Evolutionary conservation across 106 monocot genomes (phyloP).

Genomic region (Ottelia alismoides): DNA sequence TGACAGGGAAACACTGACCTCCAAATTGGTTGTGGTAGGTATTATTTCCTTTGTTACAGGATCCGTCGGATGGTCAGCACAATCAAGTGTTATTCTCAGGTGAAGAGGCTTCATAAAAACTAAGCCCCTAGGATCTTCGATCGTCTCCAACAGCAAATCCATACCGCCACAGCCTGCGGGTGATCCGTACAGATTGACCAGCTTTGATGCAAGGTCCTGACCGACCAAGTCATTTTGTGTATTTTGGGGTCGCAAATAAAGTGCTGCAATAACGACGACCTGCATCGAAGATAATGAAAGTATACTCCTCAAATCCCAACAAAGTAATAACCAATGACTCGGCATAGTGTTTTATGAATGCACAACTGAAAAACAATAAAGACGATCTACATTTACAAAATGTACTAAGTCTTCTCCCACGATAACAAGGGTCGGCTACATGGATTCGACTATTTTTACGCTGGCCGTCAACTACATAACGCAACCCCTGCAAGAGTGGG

Average conservation of each 20-base stretch:
- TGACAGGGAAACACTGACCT: slow-evolving; percentile 36
- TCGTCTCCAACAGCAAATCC: slow-evolving; percentile 27
- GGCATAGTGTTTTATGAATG: no score
- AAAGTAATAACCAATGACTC: no score
- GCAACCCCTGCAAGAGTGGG: no score
- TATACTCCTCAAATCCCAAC: no score
- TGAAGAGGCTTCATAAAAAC: slow-evolving; percentile 54
- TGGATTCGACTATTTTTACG: no score
- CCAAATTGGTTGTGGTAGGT: slow-evolving; percentile 35
- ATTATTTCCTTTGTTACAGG: slow-evolving; percentile 39
- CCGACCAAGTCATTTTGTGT: not conserved
- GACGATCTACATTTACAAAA: no score
- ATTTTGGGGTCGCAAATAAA: slow-evolving; percentile 49
- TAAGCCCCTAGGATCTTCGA: slow-evolving; percentile 19
- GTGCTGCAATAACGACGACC: slow-evolving; percentile 53
- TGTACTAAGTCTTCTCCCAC: no score
- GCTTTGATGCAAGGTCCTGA: slow-evolving; percentile 2
- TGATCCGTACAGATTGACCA: slow-evolving; percentile 14
- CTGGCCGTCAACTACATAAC: no score
- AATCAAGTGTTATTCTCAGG: slow-evolving; percentile 49
- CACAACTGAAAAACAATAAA: no score
- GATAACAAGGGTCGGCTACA: no score
- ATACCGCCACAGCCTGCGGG: slow-evolving; percentile 18
- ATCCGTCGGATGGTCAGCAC: slow-evolving; percentile 47
- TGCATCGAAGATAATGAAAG: slow-evolving; percentile 5